Evolutionary conservation across 768 basidiomycete genomes (phyloP).

Genomic region (Antrodiella citrinella): DNA sequence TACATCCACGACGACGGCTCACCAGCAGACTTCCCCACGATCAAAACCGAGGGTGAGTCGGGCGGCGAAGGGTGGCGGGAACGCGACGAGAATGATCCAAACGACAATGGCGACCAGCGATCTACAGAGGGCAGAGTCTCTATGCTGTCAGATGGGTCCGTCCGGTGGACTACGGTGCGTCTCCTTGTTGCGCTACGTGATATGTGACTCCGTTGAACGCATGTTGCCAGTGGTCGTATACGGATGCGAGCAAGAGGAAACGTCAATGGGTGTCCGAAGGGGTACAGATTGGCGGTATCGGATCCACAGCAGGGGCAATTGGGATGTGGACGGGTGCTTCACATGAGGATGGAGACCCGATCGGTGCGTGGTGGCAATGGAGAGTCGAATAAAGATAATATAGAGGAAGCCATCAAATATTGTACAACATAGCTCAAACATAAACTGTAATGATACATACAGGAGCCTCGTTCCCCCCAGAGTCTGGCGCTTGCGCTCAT

Average conservation of each 20-base stretch:
- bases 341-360: conserved; percentile 36
- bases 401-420: not conserved
- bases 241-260: conserved; percentile 13
- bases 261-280: conserved; percentile 48
- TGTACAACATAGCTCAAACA: not conserved
- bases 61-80: conserved; percentile 24
- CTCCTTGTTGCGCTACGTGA: not conserved
- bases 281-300: conserved; percentile 48
- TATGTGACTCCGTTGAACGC: not conserved
- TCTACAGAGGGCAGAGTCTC: conserved; percentile 35
- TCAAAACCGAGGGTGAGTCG: conserved; percentile 41
- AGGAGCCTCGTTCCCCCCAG: too few relatives aligned
- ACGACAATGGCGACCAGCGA: conserved; percentile 25
- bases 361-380: conserved; percentile 20
- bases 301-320: conserved; percentile 43
- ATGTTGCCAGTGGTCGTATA: conserved; percentile 4
- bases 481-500: too few relatives aligned
- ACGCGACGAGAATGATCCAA: not conserved
- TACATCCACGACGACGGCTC: conserved; percentile 18
- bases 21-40: conserved; percentile 32
- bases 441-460: too few relatives aligned
- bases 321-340: conserved; percentile 48
- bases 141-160: conserved; percentile 39
- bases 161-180: conserved; percentile 45
- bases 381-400: conserved; percentile 7